These are phyloP conservation scores for Zopfochytrium polystomum DNA, from an alignment of 371 early-diverging fungal genomes.

Conservation along the genomic window DNA sequence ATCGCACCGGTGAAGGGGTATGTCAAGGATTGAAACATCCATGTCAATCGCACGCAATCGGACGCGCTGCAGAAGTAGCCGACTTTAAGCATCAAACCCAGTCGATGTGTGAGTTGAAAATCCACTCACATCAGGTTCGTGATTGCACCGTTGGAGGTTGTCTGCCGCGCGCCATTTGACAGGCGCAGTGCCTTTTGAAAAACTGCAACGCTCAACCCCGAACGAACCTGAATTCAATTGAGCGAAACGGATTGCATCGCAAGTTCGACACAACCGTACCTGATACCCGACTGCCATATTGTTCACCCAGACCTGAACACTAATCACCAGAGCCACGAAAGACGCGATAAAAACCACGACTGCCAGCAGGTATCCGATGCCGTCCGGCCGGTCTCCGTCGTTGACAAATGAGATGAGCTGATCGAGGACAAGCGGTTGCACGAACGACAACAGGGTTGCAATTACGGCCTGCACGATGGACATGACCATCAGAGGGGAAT, in stretches of 20 bases:
- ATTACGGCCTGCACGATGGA: background rate
- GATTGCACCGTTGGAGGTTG: constrained; percentile 64
- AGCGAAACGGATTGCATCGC: background rate
- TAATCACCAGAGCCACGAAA: constrained; percentile 63
- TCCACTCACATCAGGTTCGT: constrained; percentile 69
- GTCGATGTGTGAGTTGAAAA: too few species aligned
- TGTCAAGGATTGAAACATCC: constrained; percentile 12
- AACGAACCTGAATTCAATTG: constrained; percentile 47
- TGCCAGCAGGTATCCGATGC: constrained; percentile 23
- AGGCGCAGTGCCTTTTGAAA: constrained; percentile 78
- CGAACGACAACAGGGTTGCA: constrained; percentile 6
- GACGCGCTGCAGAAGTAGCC: constrained; percentile 28
- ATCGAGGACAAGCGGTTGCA: too few species aligned
- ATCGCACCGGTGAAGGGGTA: constrained; percentile 3
- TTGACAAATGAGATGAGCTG: constrained; percentile 14
- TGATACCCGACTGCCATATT: constrained; percentile 11
- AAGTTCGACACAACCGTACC: background rate
- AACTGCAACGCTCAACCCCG: constrained; percentile 74
- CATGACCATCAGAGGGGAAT: constrained; percentile 8
- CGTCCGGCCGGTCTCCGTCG: background rate
- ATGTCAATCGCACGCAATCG: constrained; percentile 70
- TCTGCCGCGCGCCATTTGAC: constrained; percentile 73
- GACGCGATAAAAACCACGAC: constrained; percentile 71
- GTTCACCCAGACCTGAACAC: constrained; percentile 59
- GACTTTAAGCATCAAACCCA: background rate